Evolutionary conservation across 2,329 filamentous ascomycete species (phyloP).

Genomic region (Verticillium dahliae): DNA sequence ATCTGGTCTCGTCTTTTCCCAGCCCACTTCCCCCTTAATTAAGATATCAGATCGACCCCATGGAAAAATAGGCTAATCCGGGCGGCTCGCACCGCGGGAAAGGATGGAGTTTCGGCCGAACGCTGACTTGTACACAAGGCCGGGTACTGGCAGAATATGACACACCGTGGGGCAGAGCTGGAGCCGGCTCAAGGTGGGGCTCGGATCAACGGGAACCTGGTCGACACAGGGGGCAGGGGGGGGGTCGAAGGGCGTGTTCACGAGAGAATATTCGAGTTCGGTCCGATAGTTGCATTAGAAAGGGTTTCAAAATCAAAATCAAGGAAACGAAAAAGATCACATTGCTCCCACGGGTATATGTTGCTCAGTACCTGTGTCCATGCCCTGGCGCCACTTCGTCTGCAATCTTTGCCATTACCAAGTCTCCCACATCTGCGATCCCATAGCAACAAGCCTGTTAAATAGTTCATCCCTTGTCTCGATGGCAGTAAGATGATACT

Average conservation of each 20-base stretch:
- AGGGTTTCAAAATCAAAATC: no score
- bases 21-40: no score
- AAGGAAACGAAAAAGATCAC: no score
- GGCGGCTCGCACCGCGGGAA: not conserved
- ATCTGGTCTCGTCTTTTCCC: no score
- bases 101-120: not conserved
- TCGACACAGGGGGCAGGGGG: no score
- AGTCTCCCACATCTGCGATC: conserved; percentile 76
- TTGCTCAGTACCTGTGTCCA: not conserved
- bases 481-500: conserved; percentile 63
- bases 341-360: not conserved
- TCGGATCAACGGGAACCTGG: not conserved
- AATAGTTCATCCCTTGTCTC: conserved; percentile 70
- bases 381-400: not conserved
- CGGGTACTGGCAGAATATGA: not conserved
- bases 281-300: no score
- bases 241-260: no score
- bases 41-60: no score
- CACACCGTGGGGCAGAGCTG: not conserved
- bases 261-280: no score
- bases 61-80: not conserved
- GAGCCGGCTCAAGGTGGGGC: not conserved
- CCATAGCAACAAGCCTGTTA: conserved; percentile 70
- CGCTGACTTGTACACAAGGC: not conserved
- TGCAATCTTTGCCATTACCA: conserved; percentile 38